Evolutionary conservation across 257 asterid species (phyloP), one percentile per base, ranked within the genome.

Genomic region (Eucommia ulmoides): DNA sequence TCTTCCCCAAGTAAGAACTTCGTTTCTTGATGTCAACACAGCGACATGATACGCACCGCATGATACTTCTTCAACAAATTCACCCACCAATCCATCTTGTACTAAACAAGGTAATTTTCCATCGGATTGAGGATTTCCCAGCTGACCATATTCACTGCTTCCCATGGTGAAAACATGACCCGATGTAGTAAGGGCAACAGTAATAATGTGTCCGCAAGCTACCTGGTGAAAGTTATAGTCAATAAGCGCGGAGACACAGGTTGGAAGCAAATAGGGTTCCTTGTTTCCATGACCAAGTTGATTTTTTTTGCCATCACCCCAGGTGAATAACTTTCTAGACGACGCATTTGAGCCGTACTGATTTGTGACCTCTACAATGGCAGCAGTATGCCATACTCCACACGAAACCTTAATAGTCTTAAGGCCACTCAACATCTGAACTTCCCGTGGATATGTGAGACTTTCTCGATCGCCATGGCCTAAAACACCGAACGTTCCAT

Each of bases 321-420:
- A 89, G 0, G 94, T 85, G 72, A 82, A 89, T 10, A 89, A 26
- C 75, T 89, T 89, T 64, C 88, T 72, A 3, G 94, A 76, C 35
- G 77, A 46, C 49, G 61, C 62, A 56, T 24, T 68, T 17, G 80
- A 33, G 26, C 81, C 76, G 1, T 71, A 20, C 55, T 69, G 93
- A 56, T 68, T 80, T 1, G 77, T 51, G 42, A 80, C 80, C 58
- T 83, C 98, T 45, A 89, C 69, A 53, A 89, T 82, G 25, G 98
- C 95, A 45, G 92, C 96, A 0, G 96, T 86, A 59, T 91, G 96
- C 94, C 94, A 91, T 14, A 79, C 68, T n/a, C 96, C 94, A 33
- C 98, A 86, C 1, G 95, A 74, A 47, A 86, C 83, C 45, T 80
- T 71, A 23, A 91, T 50, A 1, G 83, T 72, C 68, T 70, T 91